Evolutionary conservation across 129 eudicot genomes (phyloP), one percentile per base, ranked within the genome.

Genomic region (Artemisia argyi): DNA sequence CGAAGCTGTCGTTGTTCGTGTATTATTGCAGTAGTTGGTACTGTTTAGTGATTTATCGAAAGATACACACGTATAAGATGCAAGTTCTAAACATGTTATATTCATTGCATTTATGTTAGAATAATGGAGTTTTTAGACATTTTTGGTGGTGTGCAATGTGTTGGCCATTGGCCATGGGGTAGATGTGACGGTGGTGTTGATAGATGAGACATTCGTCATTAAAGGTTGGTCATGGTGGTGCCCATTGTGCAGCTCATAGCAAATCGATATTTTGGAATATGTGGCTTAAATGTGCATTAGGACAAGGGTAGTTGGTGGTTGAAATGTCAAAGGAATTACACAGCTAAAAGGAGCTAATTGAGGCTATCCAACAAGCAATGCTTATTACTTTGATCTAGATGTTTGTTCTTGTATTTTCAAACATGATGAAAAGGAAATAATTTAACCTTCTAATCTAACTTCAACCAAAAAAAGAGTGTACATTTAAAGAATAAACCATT

Each of bases 241-340:
- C 61, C 73, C 79, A 49, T 66, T 24, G 20, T 42, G 26, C 59
- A 66, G 32, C 68, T 76, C 48, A 66, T 76, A 58, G 53, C 44
- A 60, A 76, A 68, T 68, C 66, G 11, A 76, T 59, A 76, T 76
- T 76, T 76, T 76, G 80, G 80, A 58, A 76, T 76, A 58, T 76
- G 68, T 67, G 74, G 74, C 18, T 8, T 57, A n/a, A 57, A 24
- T 56, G 16, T 7, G 10, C 48, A 18, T 14, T 39, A 39, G 46
- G 46, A 35, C 8, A 53, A 66, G 59, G 76, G 76, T 50, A 19
- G 75, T 76, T 76, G 75, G 75, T 60, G 48, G 64, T 59, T 76
- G 62, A 76, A 60, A 58, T 46, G 68, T 58, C 39, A 16, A 57
- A 46, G 17, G 8, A 15, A 62, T 5, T 13, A 62, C 58, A 59